Evolutionary conservation across 208 protist species (phyloP), one percentile per base, ranked within the genome.

Genomic region (Trichomonas vaginalis): DNA sequence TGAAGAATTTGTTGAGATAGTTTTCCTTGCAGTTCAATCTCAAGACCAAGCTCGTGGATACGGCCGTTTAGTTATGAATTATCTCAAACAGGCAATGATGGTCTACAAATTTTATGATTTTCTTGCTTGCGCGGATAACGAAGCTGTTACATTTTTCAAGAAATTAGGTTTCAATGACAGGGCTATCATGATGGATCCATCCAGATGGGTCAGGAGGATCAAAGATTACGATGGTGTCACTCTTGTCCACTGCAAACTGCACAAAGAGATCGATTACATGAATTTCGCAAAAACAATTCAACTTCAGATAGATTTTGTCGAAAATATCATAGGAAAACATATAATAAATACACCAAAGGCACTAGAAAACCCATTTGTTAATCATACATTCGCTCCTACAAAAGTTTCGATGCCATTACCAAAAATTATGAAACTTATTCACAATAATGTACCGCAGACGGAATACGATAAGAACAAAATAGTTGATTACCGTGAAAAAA

Each of bases 51-150:
- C 98, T 12, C 56, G 95, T n/a, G 97, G 97, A 0, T 98, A 97
- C 95, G 97, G 97, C 70, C 96, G 97, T 27, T 90, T 96, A 9
- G n/a, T 98, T 56, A 98, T 98, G 97, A 98, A 98, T 96, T 96
- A 97, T 51, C 88, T 98, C n/a, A 98, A 98, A 96, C 96, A 97
- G 56, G 79, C 95, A n/a, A 70, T 96, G 32, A 97, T 97, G 96
- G 96, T 87, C 46, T 90, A 96, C 27, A 86, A 95, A 1, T 96
- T 98, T 27, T 96, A 96, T 27, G 97, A 97, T 88, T 97, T 98
- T 27, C 95, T 98, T 12, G 98, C 98, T 0, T 98, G 98, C 96
- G 98, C 98, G 0, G 98, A 98, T 96, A 98, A 98, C 92, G 97
- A 97, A 95, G 98, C 98, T 1, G 97, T 98, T 51, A 98, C 97